Conservation (phyloP, 371 early-diverging fungal species). For the Encephalitozoon hellem region DNA sequence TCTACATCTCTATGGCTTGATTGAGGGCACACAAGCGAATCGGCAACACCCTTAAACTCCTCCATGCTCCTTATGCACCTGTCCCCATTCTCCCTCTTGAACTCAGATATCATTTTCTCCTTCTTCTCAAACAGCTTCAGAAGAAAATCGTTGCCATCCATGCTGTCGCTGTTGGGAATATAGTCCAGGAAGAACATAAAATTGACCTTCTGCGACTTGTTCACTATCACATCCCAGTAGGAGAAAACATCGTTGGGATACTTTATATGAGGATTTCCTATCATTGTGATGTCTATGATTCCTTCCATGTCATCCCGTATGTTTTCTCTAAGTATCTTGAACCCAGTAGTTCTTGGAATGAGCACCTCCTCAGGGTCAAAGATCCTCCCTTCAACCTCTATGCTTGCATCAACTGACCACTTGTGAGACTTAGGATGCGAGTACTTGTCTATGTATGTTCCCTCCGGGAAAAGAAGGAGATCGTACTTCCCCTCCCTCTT, state of each 20-base stretch:
- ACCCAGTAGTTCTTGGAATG: slow-evolving; percentile 56
- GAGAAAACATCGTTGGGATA: slow-evolving; percentile 43
- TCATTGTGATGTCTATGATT: slow-evolving; percentile 55
- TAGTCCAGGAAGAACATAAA: slow-evolving; percentile 41
- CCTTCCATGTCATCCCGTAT: slow-evolving; percentile 36
- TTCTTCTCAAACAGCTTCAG: slow-evolving; percentile 41
- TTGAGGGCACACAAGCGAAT: not conserved
- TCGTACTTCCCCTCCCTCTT: slow-evolving; percentile 25
- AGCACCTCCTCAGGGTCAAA: slow-evolving; percentile 45
- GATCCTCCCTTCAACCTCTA: not conserved
- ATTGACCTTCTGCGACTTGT: slow-evolving; percentile 7
- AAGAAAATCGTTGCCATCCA: slow-evolving; percentile 26
- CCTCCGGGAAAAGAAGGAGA: slow-evolving; percentile 59
- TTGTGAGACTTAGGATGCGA: slow-evolving; percentile 38
- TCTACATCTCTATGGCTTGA: not conserved
- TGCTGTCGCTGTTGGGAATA: not conserved
- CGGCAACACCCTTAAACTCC: not conserved
- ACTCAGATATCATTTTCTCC: slow-evolving; percentile 25
- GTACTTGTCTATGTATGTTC: slow-evolving; percentile 54
- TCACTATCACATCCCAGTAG: slow-evolving; percentile 27
- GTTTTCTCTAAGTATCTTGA: slow-evolving; percentile 36
- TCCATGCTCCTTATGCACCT: not conserved
- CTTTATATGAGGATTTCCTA: slow-evolving; percentile 43
- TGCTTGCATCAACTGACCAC: slow-evolving; percentile 28
- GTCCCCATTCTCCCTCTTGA: not conserved